phyloP scores from a whole-genome alignment of 208 protist genomes.

The Leishmania major region DNA sequence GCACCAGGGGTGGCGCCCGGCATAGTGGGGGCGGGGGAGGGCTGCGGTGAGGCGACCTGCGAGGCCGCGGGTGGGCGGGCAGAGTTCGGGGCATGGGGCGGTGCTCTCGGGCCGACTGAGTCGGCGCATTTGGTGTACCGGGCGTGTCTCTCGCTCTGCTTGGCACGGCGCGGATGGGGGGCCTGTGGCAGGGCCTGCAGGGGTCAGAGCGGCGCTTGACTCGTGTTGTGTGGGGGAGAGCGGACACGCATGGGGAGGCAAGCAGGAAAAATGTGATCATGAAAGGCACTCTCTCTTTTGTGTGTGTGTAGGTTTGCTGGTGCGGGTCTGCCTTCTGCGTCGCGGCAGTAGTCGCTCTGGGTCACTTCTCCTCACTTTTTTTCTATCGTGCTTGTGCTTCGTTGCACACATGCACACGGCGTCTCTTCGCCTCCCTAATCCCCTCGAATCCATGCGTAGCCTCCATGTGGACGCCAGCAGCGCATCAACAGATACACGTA shows the following conservation, averaged over 20 bases:
- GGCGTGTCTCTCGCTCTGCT: background rate
- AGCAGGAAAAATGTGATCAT: background rate
- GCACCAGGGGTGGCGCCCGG: background rate
- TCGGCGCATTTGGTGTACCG: background rate
- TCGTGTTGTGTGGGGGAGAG: background rate
- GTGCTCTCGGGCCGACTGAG: background rate
- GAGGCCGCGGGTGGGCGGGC: background rate
- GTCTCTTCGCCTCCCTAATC: background rate
- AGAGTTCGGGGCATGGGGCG: background rate
- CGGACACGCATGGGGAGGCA: background rate
- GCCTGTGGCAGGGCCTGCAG: background rate
- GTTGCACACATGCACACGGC: background rate
- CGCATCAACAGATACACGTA: background rate
- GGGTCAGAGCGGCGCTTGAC: no score
- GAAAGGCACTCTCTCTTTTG: accelerated
- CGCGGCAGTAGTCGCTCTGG: background rate
- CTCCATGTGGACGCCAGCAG: background rate
- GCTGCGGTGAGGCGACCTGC: background rate
- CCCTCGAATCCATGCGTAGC: background rate
- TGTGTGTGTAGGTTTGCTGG: background rate
- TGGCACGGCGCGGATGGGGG: background rate
- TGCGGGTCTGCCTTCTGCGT: background rate
- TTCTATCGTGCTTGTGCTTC: background rate
- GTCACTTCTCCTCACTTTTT: background rate
- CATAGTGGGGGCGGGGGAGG: background rate